Percentiles rank a stretch among this genome's conserved stretches.
Evolutionary conservation across 1,139 yeast species (phyloP).

Genomic region (Debaryomyces robertsiae): DNA sequence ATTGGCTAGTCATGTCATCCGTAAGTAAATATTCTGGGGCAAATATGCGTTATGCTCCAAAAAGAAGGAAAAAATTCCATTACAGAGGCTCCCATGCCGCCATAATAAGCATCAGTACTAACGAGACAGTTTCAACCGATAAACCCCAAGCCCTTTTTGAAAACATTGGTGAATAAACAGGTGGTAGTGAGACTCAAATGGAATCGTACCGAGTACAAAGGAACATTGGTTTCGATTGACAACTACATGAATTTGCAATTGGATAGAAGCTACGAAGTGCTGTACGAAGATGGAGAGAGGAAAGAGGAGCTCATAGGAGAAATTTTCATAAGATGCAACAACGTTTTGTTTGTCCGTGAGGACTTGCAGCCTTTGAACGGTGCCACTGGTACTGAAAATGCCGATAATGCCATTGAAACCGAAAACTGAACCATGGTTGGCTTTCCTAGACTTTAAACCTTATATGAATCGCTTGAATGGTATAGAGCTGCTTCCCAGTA

Average conservation of each 20-base stretch:
- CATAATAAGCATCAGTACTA: constrained; percentile 14
- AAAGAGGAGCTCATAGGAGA: constrained; percentile 72
- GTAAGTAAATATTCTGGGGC: constrained; percentile 19
- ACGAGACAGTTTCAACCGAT: constrained; percentile 62
- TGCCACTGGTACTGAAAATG: constrained; percentile 19
- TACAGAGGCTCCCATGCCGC: too few relatives aligned
- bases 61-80: too few relatives aligned
- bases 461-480: background rate
- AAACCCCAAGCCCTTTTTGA: constrained; percentile 90
- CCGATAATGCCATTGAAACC: constrained; percentile 13
- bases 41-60: too few relatives aligned
- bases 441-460: too few relatives aligned
- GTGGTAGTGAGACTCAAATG: constrained; percentile 91
- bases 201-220: constrained; percentile 89
- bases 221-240: constrained; percentile 79
- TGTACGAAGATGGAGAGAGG: constrained; percentile 41
- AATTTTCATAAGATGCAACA: constrained; percentile 82
- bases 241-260: constrained; percentile 91
- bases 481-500: background rate
- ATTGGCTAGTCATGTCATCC: constrained; percentile 18
- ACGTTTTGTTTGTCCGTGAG: constrained; percentile 67
- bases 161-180: constrained; percentile 65
- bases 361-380: constrained; percentile 13
- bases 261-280: constrained; percentile 66
- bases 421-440: background rate